These are phyloP conservation scores for Plantago coronopus DNA, from an alignment of 305 asterid species.

Conservation along the genomic window DNA sequence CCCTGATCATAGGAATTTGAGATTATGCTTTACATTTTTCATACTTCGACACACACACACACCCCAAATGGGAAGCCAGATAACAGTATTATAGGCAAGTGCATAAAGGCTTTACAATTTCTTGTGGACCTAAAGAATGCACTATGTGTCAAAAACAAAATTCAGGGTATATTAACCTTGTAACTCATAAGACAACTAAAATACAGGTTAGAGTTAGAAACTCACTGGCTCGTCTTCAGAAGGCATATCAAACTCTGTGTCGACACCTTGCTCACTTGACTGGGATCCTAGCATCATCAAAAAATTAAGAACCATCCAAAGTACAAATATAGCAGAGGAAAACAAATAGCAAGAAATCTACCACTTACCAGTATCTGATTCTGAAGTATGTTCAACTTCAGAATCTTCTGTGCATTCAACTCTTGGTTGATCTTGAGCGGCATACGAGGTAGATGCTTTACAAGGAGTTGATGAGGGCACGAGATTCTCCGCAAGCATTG, in stretches of 20 bases:
- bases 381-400: constrained; percentile 34
- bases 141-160: constrained; percentile 12
- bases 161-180: constrained; percentile 1
- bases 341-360: constrained; percentile 12
- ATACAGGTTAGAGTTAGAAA: constrained; percentile 20
- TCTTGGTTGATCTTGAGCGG: constrained; percentile 40
- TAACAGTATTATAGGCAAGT: background rate
- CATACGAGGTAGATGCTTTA: constrained; percentile 36
- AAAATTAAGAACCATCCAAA: constrained; percentile 30
- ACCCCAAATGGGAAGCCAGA: constrained; percentile 9
- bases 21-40: background rate
- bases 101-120: constrained; percentile 10
- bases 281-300: constrained; percentile 63
- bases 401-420: constrained; percentile 37
- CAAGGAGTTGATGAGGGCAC: constrained; percentile 52
- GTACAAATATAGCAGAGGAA: constrained; percentile 20
- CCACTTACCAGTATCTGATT: constrained; percentile 50
- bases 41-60: background rate
- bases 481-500: constrained; percentile 99
- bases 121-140: constrained; percentile 14
- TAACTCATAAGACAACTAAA: constrained; percentile 18
- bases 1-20: background rate
- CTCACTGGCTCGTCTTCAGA: constrained; percentile 78
- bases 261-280: constrained; percentile 58
- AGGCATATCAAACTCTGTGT: constrained; percentile 66